A percentile compares a stretch with the other conserved stretches of the same genome.
Conservation (phyloP, 345 rosid species). For the Camelina laxa region DNA sequence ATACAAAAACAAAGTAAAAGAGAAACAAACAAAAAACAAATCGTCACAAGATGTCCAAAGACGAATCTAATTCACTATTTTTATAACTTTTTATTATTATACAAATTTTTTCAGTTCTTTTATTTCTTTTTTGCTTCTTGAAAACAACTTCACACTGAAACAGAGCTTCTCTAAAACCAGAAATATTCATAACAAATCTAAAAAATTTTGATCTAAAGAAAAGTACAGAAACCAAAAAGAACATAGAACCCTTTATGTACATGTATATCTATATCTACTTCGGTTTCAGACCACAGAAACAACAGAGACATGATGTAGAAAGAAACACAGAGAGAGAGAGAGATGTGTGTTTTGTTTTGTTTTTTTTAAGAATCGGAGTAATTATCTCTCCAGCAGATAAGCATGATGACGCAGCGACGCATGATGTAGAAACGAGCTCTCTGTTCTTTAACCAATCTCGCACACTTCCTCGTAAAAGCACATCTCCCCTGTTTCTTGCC, state of each 20-base stretch:
- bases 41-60: slow-evolving; percentile 31
- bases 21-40: slow-evolving; percentile 17
- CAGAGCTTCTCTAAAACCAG: slow-evolving; percentile 18
- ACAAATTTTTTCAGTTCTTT: slow-evolving; percentile 1
- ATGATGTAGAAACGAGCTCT: slow-evolving; percentile 93
- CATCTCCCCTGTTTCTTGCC: slow-evolving; percentile 52
- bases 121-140: neutral
- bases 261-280: slow-evolving; percentile 47
- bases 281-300: slow-evolving; percentile 25
- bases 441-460: slow-evolving; percentile 81
- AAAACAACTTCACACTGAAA: slow-evolving; percentile 8
- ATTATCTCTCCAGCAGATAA: slow-evolving; percentile 88
- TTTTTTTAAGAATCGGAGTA: slow-evolving; percentile 64
- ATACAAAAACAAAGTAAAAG: neutral
- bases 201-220: slow-evolving; percentile 11
- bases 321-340: slow-evolving; percentile 7
- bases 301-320: neutral
- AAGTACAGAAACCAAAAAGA: slow-evolving; percentile 17
- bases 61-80: slow-evolving; percentile 37
- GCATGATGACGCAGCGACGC: slow-evolving; percentile 91
- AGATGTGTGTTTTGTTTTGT: neutral
- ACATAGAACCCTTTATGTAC: slow-evolving; percentile 51
- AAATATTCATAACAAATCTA: slow-evolving; percentile 31
- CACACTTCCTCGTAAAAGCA: slow-evolving; percentile 83
- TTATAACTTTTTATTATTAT: slow-evolving; percentile 8